A percentile compares a stretch with the other conserved stretches of the same genome.
phyloP scores from a whole-genome alignment of 2,329 filamentous ascomycete genomes.

The Aspergillus sp. region DNA sequence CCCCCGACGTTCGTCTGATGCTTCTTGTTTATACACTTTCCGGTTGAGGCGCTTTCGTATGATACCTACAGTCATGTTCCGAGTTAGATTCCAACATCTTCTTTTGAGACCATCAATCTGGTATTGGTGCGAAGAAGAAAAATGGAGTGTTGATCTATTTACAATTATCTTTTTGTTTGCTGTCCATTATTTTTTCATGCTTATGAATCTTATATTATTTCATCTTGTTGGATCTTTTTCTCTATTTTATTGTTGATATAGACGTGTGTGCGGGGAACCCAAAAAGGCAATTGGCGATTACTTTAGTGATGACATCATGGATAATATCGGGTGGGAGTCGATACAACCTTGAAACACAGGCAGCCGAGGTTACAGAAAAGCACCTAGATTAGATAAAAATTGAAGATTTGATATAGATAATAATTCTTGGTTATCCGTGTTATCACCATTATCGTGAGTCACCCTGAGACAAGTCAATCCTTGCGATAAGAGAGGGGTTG shows the following conservation, averaged over 20 bases:
- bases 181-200: not conserved
- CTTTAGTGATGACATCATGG: not conserved
- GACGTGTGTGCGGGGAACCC: not conserved
- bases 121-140: not conserved
- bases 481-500: not conserved
- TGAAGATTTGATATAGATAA: not conserved
- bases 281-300: not conserved
- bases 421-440: not conserved
- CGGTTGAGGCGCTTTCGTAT: slow-evolving; percentile 8
- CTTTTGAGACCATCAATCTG: slow-evolving; percentile 4
- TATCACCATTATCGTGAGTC: not conserved
- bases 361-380: not conserved
- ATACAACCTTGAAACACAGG: not conserved
- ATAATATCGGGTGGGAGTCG: not conserved
- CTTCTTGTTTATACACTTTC: slow-evolving; percentile 10
- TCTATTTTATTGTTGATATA: not conserved
- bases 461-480: not conserved
- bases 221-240: not conserved
- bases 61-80: slow-evolving; percentile 23
- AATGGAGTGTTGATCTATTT: not conserved
- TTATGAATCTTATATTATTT: not conserved
- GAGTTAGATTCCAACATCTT: slow-evolving; percentile 14
- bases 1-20: not conserved
- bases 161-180: not conserved
- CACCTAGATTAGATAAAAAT: not conserved